Evolutionary conservation across 2,329 filamentous ascomycete species (phyloP), one percentile per base, ranked within the genome.

Genomic region (Didymella segeticola): DNA sequence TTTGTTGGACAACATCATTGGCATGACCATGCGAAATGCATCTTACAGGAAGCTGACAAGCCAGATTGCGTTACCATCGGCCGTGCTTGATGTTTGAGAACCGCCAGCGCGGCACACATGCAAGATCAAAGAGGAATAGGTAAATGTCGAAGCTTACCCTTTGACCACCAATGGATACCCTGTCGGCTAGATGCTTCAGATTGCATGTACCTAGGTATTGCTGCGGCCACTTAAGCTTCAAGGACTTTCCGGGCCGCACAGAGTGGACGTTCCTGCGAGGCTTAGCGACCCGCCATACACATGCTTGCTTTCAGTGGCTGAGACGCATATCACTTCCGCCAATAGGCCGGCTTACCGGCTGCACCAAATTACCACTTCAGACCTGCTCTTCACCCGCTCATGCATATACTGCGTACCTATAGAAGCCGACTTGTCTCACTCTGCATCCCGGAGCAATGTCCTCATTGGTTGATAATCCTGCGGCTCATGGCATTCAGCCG

Each of bases 1-100:
- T 12, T 57, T 15, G n/a, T 17, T 14, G 15, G 17, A 26, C 45
- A 20, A 38, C 52, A 19, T 56, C 51, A 36, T 62, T 56, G 33
- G 26, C 25, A 37, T 37, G 25, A 31, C n/a, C 39, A 43, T 43
- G 31, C 47, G 22, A 22, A n/a, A 36, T n/a, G n/a, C 48, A 15
- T n/a, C 19, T 19, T 23, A n/a, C 29, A 31, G 31, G 46, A 45
- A 30, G 34, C 25, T 14, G 41, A 42, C 27, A 56, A 43, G 36
- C 20, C 29, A 10, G 26, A 9, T 38, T 12, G 37, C 37, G 43
- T 43, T 53, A 37, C 31, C 2, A 33, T 25, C 10, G 15, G 11
- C 31, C 37, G 37, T 3, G 15, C 9, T 37, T 12, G 20, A 20
- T 43, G n/a, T 33, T 37, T 25, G 19, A 26, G 19, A 23, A 8